Evolutionary conservation across 192 early-diverging fungal species (phyloP).

Genomic region (Mortierella hygrophila): DNA sequence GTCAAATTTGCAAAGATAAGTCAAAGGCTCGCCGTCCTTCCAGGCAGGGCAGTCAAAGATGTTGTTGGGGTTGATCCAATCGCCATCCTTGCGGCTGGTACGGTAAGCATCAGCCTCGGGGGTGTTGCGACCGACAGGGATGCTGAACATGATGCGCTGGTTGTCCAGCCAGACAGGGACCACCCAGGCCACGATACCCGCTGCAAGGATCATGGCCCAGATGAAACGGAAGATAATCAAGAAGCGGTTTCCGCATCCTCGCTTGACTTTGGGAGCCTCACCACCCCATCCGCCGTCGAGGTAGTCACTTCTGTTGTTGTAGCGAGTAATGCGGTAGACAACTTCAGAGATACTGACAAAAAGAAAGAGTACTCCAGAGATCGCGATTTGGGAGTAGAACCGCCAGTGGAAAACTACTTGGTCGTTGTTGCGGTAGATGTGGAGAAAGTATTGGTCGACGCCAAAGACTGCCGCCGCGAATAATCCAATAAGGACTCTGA

Average conservation of each 20-base stretch:
- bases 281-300: not conserved
- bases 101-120: not conserved
- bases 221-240: constrained; percentile 22
- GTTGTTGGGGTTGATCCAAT: constrained; percentile 20
- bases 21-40: not conserved
- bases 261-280: not conserved
- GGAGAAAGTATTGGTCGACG: constrained; percentile 29
- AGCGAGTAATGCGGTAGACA: not conserved
- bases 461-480: constrained; percentile 3
- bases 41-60: constrained; percentile 25
- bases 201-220: not conserved
- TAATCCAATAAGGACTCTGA: constrained; percentile 12
- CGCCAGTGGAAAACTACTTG: constrained; percentile 25
- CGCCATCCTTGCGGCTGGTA: not conserved
- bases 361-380: constrained; percentile 15
- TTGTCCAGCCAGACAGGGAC: constrained; percentile 3
- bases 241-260: not conserved
- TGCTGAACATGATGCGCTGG: constrained; percentile 17
- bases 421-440: constrained; percentile 9
- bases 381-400: not conserved
- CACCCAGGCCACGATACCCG: not conserved
- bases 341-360: constrained; percentile 25
- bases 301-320: not conserved
- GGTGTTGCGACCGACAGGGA: constrained; percentile 22
- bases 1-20: constrained; percentile 23